Base-by-base conservation (phyloP, 257 asterid genomes). In the Solanum clarkiae region DNA sequence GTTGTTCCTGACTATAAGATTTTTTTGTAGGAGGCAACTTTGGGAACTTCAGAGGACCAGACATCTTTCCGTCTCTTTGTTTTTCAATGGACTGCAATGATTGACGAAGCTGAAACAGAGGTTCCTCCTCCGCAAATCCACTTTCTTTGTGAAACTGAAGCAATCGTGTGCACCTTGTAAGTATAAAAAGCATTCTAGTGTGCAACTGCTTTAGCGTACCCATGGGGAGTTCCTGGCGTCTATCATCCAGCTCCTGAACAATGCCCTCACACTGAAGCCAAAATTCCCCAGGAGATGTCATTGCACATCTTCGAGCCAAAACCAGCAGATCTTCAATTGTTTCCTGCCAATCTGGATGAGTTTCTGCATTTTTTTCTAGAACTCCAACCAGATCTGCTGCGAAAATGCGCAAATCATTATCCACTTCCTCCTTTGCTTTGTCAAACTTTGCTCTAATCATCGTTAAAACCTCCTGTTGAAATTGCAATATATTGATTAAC, bases 181-280 rank as follows among this genome's bases (percentile, higher is more conserved):
- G 99, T 86, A 95, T 97, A 88, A 97, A 97, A 84, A 97, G 99
- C 97, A 97, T 97, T 88, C 98, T 93, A 59, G 99, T 97, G 86
- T 97, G 99, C 85, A 97, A 99, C 92, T 95, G 96, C 92, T 97
- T 97, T 85, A 97, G 86, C 88, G 87, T 88, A 70, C 99, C 99
- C 96, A 91, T 90, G 20, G 98, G 99, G 83, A 95, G 98, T 89
- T 97, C 99, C 89, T 97, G 99, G 82, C 99, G 98, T 83, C 96
- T 90, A 87, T 97, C 99, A 80, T 97, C 99, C 90, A 97, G 86
- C 65, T 97, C 99, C 87, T 97, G 99, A 87, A 97, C 99, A 54
- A 95, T 97, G 90, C 99, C 94, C 92, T 97, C 99, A 90, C 99
- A 97, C 85, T 95, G 98, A 87, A 97, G 95, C 99, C 99, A 97